Percentiles rank a stretch among this genome's conserved stretches.
phyloP scores from a whole-genome alignment of 2,329 filamentous ascomycete genomes.

The Lasiodiplodia citricola region DNA sequence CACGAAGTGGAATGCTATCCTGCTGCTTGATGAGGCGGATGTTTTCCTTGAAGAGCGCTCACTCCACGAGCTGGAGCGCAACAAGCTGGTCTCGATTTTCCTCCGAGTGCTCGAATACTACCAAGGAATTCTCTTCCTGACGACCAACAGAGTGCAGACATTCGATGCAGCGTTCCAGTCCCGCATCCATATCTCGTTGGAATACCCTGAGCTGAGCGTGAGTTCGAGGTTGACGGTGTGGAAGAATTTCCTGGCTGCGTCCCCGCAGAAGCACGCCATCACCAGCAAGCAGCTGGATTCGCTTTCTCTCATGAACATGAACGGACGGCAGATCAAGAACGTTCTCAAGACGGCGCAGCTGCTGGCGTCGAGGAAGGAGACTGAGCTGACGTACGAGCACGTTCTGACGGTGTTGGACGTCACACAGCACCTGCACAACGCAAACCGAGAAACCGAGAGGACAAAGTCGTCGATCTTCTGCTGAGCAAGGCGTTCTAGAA shows the following conservation, averaged over 20 bases:
- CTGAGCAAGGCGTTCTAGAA: constrained; percentile 15
- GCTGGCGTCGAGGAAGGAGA: constrained; percentile 33
- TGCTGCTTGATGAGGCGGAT: constrained; percentile 60
- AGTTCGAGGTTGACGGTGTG: constrained; percentile 48
- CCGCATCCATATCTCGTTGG: constrained; percentile 51
- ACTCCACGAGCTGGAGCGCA: constrained; percentile 30
- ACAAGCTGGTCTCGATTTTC: constrained; percentile 38
- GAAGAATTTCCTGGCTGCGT: constrained; percentile 49
- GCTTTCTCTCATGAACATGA: constrained; percentile 40
- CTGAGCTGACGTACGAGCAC: constrained; percentile 36
- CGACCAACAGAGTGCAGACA: constrained; percentile 48
- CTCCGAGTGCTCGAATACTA: constrained; percentile 51
- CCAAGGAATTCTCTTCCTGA: constrained; percentile 30
- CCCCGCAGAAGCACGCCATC: constrained; percentile 35
- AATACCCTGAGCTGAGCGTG: constrained; percentile 48
- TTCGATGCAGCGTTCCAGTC: constrained; percentile 55
- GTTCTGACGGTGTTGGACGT: constrained; percentile 45
- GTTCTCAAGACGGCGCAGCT: constrained; percentile 48
- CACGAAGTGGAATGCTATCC: constrained; percentile 57
- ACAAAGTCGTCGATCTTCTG: constrained; percentile 29
- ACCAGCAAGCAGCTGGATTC: constrained; percentile 37
- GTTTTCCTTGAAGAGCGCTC: constrained; percentile 35
- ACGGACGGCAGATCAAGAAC: constrained; percentile 52
- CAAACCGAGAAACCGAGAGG: constrained; percentile 35
- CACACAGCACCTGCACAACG: constrained; percentile 48